These are phyloP conservation scores for Rhodotorula sphaerocarpa DNA, from an alignment of 768 basidiomycete species.

Conservation along the genomic window DNA sequence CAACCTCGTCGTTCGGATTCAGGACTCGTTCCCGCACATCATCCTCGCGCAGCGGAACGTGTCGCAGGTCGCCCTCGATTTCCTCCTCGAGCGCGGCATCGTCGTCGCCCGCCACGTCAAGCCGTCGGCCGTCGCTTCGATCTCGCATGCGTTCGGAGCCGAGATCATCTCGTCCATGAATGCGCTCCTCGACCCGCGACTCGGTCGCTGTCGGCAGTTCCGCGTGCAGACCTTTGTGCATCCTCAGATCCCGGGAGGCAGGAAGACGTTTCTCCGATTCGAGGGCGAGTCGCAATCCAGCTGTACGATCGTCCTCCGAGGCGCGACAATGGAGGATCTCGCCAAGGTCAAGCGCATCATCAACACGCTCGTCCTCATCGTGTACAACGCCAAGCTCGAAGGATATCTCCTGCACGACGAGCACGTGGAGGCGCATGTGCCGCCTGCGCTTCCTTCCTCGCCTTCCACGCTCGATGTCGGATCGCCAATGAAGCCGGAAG, in stretches of 20 bases:
- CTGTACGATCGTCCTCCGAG: constrained; percentile 84
- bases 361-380: constrained; percentile 81
- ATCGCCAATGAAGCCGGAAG: no score
- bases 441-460: not conserved
- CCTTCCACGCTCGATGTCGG: not conserved
- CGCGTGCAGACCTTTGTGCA: constrained; percentile 91
- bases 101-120: constrained; percentile 86
- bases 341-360: constrained; percentile 84
- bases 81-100: constrained; percentile 72
- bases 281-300: constrained; percentile 90
- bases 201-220: constrained; percentile 69
- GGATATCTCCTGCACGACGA: constrained; percentile 48
- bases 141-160: constrained; percentile 88
- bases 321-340: constrained; percentile 71
- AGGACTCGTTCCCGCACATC: constrained; percentile 82
- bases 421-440: constrained; percentile 40
- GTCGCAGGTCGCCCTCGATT: constrained; percentile 79
- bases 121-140: constrained; percentile 70
- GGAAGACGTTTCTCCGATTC: constrained; percentile 97
- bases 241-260: constrained; percentile 77
- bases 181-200: constrained; percentile 1
- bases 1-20: constrained; percentile 77
- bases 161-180: constrained; percentile 65
- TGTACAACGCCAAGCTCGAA: constrained; percentile 87
- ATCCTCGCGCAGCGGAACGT: constrained; percentile 87